Conservation (phyloP, 2,329 filamentous ascomycete species). For the Neoarthrinium moseri region DNA sequence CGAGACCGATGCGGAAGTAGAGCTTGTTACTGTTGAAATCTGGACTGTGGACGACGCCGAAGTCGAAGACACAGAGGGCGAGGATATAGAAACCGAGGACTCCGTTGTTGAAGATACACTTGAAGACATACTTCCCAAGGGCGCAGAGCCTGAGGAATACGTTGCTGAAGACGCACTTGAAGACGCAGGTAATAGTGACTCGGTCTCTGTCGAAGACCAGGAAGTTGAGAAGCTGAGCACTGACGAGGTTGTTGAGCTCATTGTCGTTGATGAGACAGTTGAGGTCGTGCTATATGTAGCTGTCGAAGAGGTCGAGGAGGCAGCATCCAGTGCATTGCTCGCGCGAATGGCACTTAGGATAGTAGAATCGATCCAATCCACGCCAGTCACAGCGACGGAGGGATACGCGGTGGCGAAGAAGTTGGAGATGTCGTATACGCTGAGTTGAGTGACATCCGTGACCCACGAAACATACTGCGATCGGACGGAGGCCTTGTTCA, state of each 20-base stretch:
- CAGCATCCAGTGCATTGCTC: neutral
- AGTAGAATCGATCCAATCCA: constrained; percentile 34
- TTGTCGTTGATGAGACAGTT: constrained; percentile 7
- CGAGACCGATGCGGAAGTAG: too few species aligned
- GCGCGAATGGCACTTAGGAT: constrained; percentile 30
- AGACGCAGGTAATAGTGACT: neutral
- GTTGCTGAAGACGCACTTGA: neutral
- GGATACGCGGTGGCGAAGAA: constrained; percentile 34
- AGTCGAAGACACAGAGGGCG: too few species aligned
- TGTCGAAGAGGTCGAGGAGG: constrained; percentile 16
- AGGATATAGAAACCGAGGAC: too few species aligned
- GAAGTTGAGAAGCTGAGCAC: too few species aligned
- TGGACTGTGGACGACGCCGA: too few species aligned
- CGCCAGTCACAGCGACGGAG: constrained; percentile 28
- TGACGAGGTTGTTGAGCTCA: too few species aligned
- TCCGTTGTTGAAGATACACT: too few species aligned
- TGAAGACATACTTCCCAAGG: too few species aligned
- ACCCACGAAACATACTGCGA: constrained; percentile 31
- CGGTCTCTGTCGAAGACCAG: too few species aligned
- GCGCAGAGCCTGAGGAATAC: neutral
- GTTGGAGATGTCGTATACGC: constrained; percentile 30
- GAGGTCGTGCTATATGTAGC: constrained; percentile 5
- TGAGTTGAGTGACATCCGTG: constrained; percentile 29
- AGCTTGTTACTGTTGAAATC: too few species aligned
- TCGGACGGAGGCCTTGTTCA: constrained; percentile 31